Conservation (phyloP, 2,329 filamentous ascomycete species). For the Alternaria hordeiaustralica region DNA sequence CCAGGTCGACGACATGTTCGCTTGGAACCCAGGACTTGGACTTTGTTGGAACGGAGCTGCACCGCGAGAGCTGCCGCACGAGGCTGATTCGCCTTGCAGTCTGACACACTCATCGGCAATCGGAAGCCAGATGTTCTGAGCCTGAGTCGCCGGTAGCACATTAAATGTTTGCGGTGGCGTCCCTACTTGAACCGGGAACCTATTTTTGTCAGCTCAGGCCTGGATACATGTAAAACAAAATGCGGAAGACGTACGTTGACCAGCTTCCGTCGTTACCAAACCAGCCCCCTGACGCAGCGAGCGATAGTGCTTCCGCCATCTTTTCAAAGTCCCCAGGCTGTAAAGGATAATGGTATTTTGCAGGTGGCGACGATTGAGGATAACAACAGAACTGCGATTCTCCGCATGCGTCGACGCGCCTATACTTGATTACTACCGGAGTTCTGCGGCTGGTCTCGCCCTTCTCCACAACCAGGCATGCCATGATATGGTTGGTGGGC, state of each 20-base stretch:
- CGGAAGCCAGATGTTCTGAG: neutral
- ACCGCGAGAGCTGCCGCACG: constrained; percentile 2
- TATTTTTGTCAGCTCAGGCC: neutral
- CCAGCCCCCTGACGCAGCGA: neutral
- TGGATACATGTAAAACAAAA: no score
- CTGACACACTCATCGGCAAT: neutral
- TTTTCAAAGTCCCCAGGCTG: no score
- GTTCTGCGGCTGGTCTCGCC: no score
- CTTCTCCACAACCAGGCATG: no score
- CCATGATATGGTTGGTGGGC: no score
- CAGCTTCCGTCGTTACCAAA: constrained; percentile 2
- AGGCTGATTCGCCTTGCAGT: neutral
- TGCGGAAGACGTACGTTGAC: neutral
- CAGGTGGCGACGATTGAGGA: neutral
- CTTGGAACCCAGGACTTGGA: constrained; percentile 1
- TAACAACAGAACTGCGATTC: no score
- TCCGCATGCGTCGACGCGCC: no score
- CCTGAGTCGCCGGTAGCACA: neutral
- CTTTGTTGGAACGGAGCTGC: neutral
- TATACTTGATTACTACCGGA: no score
- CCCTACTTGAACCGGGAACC: neutral
- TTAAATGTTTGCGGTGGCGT: constrained; percentile 1
- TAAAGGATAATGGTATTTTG: neutral
- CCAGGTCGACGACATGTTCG: constrained; percentile 7
- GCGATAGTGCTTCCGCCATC: neutral